These are phyloP conservation scores for Penstemon newberryi DNA, from an alignment of 257 asterid species.

Conservation along the genomic window DNA sequence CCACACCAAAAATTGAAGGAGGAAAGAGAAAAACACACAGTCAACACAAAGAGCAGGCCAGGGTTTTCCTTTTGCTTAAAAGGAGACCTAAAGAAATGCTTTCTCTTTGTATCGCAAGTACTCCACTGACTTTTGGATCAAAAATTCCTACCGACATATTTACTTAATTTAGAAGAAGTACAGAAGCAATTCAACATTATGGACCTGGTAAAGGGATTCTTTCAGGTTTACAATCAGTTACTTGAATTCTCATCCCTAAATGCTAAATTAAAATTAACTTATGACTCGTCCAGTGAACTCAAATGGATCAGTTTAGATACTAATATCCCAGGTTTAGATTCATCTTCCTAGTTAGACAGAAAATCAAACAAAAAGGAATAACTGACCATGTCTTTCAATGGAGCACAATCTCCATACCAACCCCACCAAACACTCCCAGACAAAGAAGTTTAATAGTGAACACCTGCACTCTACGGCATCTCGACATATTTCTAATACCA, in stretches of 20 bases:
- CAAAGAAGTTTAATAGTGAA: conserved; percentile 19
- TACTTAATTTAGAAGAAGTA: not conserved
- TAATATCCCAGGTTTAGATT: not conserved
- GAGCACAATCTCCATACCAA: conserved; percentile 19
- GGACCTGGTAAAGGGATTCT: conserved; percentile 19
- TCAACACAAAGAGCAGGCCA: not conserved
- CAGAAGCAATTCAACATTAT: conserved; percentile 23
- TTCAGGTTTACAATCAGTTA: conserved; percentile 15
- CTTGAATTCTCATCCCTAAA: not conserved
- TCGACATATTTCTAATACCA: not conserved
- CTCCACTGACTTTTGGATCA: conserved; percentile 18
- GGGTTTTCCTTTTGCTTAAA: not conserved
- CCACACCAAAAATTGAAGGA: not conserved
- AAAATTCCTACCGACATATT: not conserved
- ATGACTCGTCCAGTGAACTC: not conserved
- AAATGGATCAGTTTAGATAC: not conserved
- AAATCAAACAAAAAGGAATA: conserved; percentile 21
- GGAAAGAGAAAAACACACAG: not conserved
- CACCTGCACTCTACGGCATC: not conserved
- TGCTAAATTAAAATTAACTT: not conserved
- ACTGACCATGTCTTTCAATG: conserved; percentile 20
- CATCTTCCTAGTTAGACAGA: not conserved
- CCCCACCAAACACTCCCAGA: conserved; percentile 7
- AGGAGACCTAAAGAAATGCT: not conserved
- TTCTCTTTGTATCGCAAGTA: conserved; percentile 9